These are phyloP conservation scores for Hymenoscyphus infarciens DNA, from an alignment of 2,329 filamentous ascomycete genomes.

Conservation along the genomic window DNA sequence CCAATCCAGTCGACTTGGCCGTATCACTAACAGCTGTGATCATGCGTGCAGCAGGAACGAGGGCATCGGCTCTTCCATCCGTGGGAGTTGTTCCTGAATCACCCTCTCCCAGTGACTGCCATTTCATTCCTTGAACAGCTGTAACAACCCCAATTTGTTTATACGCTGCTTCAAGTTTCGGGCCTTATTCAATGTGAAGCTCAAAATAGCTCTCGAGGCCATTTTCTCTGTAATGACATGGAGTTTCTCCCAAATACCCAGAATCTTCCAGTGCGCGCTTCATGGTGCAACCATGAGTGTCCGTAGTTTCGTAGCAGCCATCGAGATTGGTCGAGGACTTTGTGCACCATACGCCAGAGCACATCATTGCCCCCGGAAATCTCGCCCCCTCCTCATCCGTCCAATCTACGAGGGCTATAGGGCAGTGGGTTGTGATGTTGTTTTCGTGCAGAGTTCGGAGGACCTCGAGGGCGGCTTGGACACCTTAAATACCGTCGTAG, in stretches of 20 bases:
- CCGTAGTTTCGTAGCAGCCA: conserved; percentile 57
- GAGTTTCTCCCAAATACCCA: conserved; percentile 60
- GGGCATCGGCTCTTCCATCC: conserved; percentile 59
- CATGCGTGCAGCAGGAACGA: conserved; percentile 43
- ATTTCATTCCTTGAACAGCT: conserved; percentile 62
- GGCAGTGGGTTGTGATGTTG: conserved; percentile 62
- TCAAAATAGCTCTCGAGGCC: conserved; percentile 75
- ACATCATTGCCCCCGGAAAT: conserved; percentile 70
- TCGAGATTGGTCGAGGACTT: conserved; percentile 52
- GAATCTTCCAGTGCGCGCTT: conserved; percentile 55
- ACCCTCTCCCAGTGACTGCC: conserved; percentile 53
- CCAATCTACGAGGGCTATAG: conserved; percentile 46
- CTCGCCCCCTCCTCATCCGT: conserved; percentile 69
- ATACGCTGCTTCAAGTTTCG: conserved; percentile 60
- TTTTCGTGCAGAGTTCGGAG: conserved; percentile 64
- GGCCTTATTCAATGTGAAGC: conserved; percentile 70
- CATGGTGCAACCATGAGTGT: conserved; percentile 36
- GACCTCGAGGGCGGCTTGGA: conserved; percentile 69
- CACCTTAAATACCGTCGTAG: conserved; percentile 76
- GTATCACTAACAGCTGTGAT: conserved; percentile 25
- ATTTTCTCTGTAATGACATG: conserved; percentile 53
- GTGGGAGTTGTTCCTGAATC: conserved; percentile 40
- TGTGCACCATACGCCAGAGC: conserved; percentile 73
- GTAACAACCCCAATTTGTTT: conserved; percentile 66
- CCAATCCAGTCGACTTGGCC: conserved; percentile 20